phyloP scores from a whole-genome alignment of 768 basidiomycete species.

The Collybia sordida region DNA sequence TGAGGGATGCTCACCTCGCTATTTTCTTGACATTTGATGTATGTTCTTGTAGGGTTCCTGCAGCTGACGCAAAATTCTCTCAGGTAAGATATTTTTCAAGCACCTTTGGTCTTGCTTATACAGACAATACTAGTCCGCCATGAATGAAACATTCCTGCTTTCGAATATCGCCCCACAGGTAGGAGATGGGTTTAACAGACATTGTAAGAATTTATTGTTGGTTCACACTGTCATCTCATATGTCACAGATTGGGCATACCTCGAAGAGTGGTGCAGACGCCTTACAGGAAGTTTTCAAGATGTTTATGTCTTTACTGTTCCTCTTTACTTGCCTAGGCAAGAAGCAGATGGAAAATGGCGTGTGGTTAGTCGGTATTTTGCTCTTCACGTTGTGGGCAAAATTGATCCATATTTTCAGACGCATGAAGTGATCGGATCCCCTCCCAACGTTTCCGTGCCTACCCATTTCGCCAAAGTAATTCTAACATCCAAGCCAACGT shows the following conservation, averaged over 20 bases:
- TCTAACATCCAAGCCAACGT: slow-evolving; percentile 71
- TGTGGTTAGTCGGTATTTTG: slow-evolving; percentile 59
- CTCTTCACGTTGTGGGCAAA: neutral
- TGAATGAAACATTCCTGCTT: slow-evolving; percentile 95
- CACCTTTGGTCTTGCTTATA: neutral
- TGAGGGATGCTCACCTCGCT: slow-evolving; percentile 33
- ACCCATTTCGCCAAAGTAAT: slow-evolving; percentile 99
- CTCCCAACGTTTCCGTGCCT: slow-evolving; percentile 89
- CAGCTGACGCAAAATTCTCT: slow-evolving; percentile 91
- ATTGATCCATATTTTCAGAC: slow-evolving; percentile 44
- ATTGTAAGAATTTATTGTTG: slow-evolving; percentile 58
- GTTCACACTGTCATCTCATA: neutral
- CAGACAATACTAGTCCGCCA: slow-evolving; percentile 58
- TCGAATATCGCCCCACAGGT: slow-evolving; percentile 99
- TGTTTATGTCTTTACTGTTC: slow-evolving; percentile 97
- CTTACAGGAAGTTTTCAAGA: slow-evolving; percentile 87
- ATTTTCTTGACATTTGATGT: neutral
- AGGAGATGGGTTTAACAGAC: slow-evolving; percentile 94
- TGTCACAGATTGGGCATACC: slow-evolving; percentile 87
- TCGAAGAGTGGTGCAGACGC: slow-evolving; percentile 93
- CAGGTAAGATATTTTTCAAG: slow-evolving; percentile 47
- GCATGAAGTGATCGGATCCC: slow-evolving; percentile 93
- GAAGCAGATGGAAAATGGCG: slow-evolving; percentile 93
- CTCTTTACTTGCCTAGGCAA: slow-evolving; percentile 88
- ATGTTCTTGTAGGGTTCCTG: slow-evolving; percentile 71